These are phyloP conservation scores for Barnettozyma siamensis DNA, from an alignment of 805 yeast species.

Conservation along the genomic window DNA sequence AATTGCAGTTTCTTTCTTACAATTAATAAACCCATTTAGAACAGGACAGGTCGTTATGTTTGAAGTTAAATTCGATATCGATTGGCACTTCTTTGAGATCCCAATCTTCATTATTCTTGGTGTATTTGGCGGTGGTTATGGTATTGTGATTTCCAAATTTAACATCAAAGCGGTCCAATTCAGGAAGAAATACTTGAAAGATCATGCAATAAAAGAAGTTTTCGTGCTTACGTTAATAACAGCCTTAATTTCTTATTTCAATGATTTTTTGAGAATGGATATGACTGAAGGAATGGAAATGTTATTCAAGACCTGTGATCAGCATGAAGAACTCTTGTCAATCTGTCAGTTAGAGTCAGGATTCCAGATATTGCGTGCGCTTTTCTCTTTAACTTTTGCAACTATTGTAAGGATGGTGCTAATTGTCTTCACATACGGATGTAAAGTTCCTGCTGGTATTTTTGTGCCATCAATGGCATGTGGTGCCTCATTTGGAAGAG, in stretches of 20 bases:
- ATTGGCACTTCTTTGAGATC: constrained; percentile 84
- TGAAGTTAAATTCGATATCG: constrained; percentile 79
- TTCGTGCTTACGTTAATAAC: constrained; percentile 60
- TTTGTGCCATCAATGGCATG: constrained; percentile 96
- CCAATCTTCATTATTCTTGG: constrained; percentile 79
- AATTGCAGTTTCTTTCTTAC: constrained; percentile 76
- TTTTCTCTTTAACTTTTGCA: constrained; percentile 59
- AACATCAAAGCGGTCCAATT: constrained; percentile 74
- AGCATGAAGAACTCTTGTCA: constrained; percentile 34
- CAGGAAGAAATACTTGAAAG: constrained; percentile 58
- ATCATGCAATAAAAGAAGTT: constrained; percentile 66
- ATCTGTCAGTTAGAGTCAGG: constrained; percentile 34
- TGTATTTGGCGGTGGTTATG: constrained; percentile 87
- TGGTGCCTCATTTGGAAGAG: constrained; percentile 92
- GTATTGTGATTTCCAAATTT: constrained; percentile 66
- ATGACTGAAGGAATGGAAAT: constrained; percentile 96
- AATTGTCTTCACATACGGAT: constrained; percentile 83
- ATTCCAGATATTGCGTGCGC: constrained; percentile 28
- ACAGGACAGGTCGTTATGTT: constrained; percentile 93
- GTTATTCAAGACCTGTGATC: constrained; percentile 74
- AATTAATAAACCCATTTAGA: constrained; percentile 83
- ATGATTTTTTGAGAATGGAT: constrained; percentile 72
- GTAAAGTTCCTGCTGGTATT: constrained; percentile 95
- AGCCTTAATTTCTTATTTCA: constrained; percentile 74
- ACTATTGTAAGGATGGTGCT: constrained; percentile 64